Evolutionary conservation across 1,284 basidiomycete genomes (phyloP).

Genomic region (Ustilago trichophora): DNA sequence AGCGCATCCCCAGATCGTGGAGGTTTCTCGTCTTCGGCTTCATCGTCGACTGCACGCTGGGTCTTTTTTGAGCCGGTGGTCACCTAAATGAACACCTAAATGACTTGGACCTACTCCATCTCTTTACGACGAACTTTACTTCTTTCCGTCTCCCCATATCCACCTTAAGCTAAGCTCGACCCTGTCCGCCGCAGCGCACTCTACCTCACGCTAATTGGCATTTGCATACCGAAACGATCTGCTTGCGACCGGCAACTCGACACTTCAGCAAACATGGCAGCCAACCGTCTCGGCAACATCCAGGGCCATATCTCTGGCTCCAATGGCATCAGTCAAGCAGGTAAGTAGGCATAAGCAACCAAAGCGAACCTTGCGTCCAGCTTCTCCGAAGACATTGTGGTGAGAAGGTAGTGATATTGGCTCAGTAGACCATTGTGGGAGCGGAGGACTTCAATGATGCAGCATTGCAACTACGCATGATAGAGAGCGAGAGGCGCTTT

Average conservation of each 20-base stretch:
- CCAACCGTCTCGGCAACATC: conserved; percentile 45
- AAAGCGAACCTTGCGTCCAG: neutral
- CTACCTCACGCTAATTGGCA: too few species aligned
- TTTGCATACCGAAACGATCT: too few species aligned
- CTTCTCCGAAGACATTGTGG: too few species aligned
- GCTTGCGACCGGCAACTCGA: too few species aligned
- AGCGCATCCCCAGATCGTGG: conserved; percentile 3
- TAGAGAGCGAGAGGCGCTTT: too few species aligned
- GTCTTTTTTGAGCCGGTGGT: conserved; percentile 9
- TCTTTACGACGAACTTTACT: too few species aligned
- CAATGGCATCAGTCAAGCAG: conserved; percentile 38
- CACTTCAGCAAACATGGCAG: conserved; percentile 27
- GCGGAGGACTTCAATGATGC: neutral
- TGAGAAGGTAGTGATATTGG: too few species aligned
- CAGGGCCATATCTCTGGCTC: conserved; percentile 43
- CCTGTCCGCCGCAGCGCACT: neutral
- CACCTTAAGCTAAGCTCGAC: neutral
- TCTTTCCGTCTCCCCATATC: neutral
- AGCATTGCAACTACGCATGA: too few species aligned
- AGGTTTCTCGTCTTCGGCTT: conserved; percentile 4
- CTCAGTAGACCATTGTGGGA: neutral
- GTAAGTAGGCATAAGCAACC: conserved; percentile 19
- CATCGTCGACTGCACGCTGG: conserved; percentile 5
- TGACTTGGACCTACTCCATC: too few species aligned
- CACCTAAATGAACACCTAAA: too few species aligned